phyloP scores from a whole-genome alignment of 306 rosid species.

The Coriaria nepalensis region DNA sequence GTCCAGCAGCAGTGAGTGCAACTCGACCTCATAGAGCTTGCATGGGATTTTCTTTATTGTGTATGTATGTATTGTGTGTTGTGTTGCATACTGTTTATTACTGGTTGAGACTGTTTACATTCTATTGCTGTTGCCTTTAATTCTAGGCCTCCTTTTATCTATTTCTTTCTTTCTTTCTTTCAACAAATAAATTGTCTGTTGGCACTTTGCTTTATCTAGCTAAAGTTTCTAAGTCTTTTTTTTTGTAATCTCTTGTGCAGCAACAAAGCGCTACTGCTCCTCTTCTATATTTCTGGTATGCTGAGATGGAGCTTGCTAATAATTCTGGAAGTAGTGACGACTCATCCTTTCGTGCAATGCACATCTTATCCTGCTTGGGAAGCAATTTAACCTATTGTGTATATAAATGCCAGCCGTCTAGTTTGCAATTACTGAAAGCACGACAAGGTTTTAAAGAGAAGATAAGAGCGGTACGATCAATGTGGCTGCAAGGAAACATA shows the following conservation, averaged over 20 bases:
- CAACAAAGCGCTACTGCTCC: constrained; percentile 50
- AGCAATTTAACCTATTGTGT: constrained; percentile 53
- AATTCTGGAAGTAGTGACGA: constrained; percentile 17
- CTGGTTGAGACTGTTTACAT: too few species aligned
- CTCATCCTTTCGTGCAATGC: constrained; percentile 46
- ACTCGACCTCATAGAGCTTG: too few species aligned
- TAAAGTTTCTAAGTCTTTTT: constrained; percentile 4
- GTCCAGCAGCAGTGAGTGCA: too few species aligned
- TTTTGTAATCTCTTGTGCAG: constrained; percentile 27
- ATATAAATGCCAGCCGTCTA: constrained; percentile 56
- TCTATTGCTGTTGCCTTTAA: too few species aligned
- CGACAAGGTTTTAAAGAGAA: constrained; percentile 88
- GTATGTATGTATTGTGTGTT: too few species aligned
- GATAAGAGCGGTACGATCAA: constrained; percentile 43
- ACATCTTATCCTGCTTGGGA: constrained; percentile 74
- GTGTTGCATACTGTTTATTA: too few species aligned
- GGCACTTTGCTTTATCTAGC: too few species aligned
- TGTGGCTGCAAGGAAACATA: constrained; percentile 62
- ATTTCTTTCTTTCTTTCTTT: too few species aligned
- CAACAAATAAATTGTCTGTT: too few species aligned
- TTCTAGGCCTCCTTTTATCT: too few species aligned
- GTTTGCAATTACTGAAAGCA: constrained; percentile 69
- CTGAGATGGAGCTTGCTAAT: constrained; percentile 65
- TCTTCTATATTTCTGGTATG: constrained; percentile 88
- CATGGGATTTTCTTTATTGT: too few species aligned